These are phyloP conservation scores for Wickerhamiella spandovensis DNA, from an alignment of 805 yeast genomes.

Conservation along the genomic window DNA sequence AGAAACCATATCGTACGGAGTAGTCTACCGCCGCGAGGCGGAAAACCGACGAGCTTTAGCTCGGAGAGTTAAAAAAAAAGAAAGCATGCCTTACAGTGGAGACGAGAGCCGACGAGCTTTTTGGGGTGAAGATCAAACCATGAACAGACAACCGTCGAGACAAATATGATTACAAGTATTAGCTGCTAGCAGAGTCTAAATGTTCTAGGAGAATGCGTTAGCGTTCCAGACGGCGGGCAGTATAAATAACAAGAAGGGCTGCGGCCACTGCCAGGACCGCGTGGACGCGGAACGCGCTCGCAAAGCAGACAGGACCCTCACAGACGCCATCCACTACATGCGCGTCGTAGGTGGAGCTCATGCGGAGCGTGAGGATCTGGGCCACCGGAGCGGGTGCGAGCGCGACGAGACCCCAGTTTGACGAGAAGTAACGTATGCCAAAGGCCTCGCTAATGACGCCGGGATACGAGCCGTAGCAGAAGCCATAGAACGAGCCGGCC, in stretches of 20 bases:
- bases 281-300: conserved; percentile 12
- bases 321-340: conserved; percentile 21
- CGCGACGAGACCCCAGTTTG: conserved; percentile 62
- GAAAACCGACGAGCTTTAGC: too few relatives aligned
- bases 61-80: too few relatives aligned
- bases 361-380: conserved; percentile 43
- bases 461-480: conserved; percentile 58
- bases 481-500: conserved; percentile 62
- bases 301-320: conserved; percentile 12
- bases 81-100: too few relatives aligned
- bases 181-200: too few relatives aligned
- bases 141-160: too few relatives aligned
- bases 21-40: too few relatives aligned
- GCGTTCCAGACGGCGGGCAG: conserved; percentile 3
- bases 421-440: conserved; percentile 54
- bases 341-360: conserved; percentile 50
- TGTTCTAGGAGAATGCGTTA: too few relatives aligned
- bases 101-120: too few relatives aligned
- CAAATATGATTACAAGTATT: too few relatives aligned
- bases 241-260: conserved; percentile 1
- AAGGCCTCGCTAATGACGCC: conserved; percentile 63
- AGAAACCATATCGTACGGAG: too few relatives aligned
- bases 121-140: too few relatives aligned
- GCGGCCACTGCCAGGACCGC: conserved; percentile 5
- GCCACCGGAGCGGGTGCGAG: conserved; percentile 54